These are phyloP conservation scores for Cucurbita argyrosperma DNA, from an alignment of 306 rosid genomes.

Conservation along the genomic window DNA sequence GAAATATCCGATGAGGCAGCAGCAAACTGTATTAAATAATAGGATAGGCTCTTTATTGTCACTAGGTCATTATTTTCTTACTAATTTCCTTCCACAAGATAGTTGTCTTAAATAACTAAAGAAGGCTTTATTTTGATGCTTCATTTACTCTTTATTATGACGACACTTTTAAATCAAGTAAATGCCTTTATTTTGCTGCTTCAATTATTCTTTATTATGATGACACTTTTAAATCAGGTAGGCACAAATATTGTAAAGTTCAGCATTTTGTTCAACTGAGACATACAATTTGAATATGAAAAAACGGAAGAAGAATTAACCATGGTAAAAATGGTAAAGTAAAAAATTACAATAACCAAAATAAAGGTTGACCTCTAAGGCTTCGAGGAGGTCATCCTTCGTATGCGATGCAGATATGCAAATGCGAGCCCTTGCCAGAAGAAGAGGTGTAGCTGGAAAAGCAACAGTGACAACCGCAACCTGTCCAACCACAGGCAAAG, in stretches of 20 bases:
- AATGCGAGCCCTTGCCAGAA: constrained; percentile 81
- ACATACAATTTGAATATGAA: not conserved
- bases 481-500: constrained; percentile 21
- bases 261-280: not conserved
- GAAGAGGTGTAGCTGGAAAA: constrained; percentile 84
- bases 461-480: constrained; percentile 87
- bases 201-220: not conserved
- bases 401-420: constrained; percentile 92
- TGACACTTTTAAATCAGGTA: not conserved
- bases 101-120: not conserved
- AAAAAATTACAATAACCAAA: not conserved
- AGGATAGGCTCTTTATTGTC: not conserved
- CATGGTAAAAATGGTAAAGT: not conserved
- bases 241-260: not conserved
- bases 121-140: not conserved
- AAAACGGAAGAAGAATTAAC: not conserved
- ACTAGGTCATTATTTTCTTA: not conserved
- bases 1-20: not conserved
- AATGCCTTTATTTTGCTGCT: not conserved
- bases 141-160: not conserved
- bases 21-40: not conserved
- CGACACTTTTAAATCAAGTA: not conserved
- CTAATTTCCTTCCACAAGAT: not conserved
- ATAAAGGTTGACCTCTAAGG: constrained; percentile 46
- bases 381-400: constrained; percentile 63